These are phyloP conservation scores for Leptomonas pyrrhocoris DNA, from an alignment of 208 protist genomes.

Conservation along the genomic window DNA sequence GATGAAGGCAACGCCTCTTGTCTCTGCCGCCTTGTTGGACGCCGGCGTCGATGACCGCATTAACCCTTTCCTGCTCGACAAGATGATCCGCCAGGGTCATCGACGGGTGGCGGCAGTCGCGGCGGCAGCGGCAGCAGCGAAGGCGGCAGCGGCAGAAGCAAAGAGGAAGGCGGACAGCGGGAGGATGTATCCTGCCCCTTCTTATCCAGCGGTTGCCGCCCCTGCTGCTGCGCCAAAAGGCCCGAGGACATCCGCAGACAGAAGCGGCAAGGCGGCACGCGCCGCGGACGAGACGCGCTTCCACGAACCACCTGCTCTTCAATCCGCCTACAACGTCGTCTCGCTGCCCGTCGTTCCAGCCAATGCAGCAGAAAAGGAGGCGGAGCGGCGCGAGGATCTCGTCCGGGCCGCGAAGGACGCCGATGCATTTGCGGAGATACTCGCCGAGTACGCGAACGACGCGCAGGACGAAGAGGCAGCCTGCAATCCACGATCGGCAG, in stretches of 20 bases:
- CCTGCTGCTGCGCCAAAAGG: not conserved
- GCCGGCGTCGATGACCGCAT: constrained; percentile 34
- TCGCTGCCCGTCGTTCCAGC: not conserved
- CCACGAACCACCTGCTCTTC: constrained; percentile 28
- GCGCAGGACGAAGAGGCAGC: not conserved
- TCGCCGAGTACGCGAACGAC: constrained; percentile 21
- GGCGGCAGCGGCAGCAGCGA: constrained; percentile 4
- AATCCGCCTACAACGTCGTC: constrained; percentile 20
- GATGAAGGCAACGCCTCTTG: constrained; percentile 4
- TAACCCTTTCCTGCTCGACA: constrained; percentile 18
- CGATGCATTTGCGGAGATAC: constrained; percentile 7
- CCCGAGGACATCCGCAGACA: not conserved
- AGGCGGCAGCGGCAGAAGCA: constrained; percentile 1
- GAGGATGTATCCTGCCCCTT: not conserved
- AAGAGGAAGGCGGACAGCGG: not conserved
- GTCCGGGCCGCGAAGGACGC: not conserved
- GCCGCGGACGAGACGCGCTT: constrained; percentile 9
- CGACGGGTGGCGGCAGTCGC: constrained; percentile 6
- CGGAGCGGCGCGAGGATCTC: not conserved
- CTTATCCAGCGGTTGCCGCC: not conserved
- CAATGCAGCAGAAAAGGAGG: not conserved
- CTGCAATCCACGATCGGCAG: not conserved
- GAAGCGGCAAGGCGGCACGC: not conserved
- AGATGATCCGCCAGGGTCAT: constrained; percentile 24
- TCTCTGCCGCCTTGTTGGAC: constrained; percentile 29